A percentile compares a stretch with the other conserved stretches of the same genome.
Evolutionary conservation across 148 eudicot species (phyloP).

Genomic region (Suaeda aralocaspica): DNA sequence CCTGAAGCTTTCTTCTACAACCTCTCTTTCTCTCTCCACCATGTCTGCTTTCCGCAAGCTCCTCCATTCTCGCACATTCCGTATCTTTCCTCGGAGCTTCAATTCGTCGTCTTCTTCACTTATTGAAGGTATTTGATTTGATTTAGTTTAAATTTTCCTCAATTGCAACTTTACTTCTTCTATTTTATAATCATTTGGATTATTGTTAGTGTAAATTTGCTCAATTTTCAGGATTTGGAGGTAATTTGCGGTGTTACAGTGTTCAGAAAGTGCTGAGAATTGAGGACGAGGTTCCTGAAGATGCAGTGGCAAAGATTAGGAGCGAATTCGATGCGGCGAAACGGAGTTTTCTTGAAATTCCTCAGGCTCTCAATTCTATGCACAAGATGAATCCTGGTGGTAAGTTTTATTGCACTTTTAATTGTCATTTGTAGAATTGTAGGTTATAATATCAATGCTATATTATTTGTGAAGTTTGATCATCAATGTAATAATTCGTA

Average conservation of each 20-base stretch:
- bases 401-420: neutral
- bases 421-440: too few relatives aligned
- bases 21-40: neutral
- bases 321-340: conserved; percentile 57
- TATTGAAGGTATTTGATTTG: conserved; percentile 15
- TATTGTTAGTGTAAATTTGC: neutral
- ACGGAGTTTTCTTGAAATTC: conserved; percentile 54
- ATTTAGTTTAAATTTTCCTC: neutral
- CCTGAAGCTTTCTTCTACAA: neutral
- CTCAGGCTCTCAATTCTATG: conserved; percentile 68
- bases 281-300: conserved; percentile 38
- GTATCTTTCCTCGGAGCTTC: neutral
- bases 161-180: neutral
- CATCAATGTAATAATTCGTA: too few relatives aligned
- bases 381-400: conserved; percentile 86
- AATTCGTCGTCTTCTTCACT: neutral
- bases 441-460: too few relatives aligned
- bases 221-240: conserved; percentile 21
- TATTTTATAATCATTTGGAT: neutral
- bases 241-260: conserved; percentile 37
- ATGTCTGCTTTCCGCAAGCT: conserved; percentile 22
- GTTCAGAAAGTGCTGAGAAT: conserved; percentile 40
- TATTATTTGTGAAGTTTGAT: neutral
- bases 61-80: conserved; percentile 9
- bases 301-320: conserved; percentile 55